These are phyloP conservation scores for Thalia dealbata DNA, from an alignment of 176 grass and related monocot genomes.

Conservation along the genomic window DNA sequence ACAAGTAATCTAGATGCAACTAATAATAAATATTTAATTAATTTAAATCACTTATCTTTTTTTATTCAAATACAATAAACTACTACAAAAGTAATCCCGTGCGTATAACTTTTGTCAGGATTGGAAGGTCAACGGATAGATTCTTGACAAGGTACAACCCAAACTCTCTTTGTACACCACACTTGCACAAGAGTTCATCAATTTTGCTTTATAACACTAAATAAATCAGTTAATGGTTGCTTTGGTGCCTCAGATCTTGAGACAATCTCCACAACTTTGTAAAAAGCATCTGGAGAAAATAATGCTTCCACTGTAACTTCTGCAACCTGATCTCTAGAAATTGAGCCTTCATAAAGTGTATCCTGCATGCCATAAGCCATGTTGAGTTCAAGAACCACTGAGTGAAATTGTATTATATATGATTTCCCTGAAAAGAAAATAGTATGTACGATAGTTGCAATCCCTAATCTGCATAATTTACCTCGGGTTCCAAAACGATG, in stretches of 20 bases:
- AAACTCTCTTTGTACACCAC: too few species aligned
- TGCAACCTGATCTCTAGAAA: slow-evolving; percentile 57
- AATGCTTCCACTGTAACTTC: slow-evolving; percentile 51
- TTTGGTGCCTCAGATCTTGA: slow-evolving; percentile 32
- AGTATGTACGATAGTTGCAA: too few species aligned
- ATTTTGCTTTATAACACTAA: slow-evolving; percentile 33
- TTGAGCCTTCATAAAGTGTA: slow-evolving; percentile 53
- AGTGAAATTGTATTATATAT: not conserved
- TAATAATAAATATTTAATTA: too few species aligned
- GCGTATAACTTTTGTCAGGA: too few species aligned
- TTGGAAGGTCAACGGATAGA: too few species aligned
- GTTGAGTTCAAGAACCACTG: not conserved
- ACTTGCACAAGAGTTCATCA: slow-evolving; percentile 9
- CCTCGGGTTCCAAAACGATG: slow-evolving; percentile 54
- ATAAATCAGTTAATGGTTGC: slow-evolving; percentile 32
- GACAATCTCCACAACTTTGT: slow-evolving; percentile 60
- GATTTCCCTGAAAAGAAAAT: too few species aligned
- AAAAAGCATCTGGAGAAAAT: slow-evolving; percentile 39
- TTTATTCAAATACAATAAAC: too few species aligned
- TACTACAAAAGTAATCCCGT: too few species aligned
- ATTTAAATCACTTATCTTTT: too few species aligned
- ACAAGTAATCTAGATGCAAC: too few species aligned
- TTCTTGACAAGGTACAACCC: too few species aligned
- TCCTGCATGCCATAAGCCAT: slow-evolving; percentile 34
- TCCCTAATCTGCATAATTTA: not conserved